phyloP scores from a whole-genome alignment of 192 early-diverging fungal genomes.

The Backusella tarrabulga region DNA sequence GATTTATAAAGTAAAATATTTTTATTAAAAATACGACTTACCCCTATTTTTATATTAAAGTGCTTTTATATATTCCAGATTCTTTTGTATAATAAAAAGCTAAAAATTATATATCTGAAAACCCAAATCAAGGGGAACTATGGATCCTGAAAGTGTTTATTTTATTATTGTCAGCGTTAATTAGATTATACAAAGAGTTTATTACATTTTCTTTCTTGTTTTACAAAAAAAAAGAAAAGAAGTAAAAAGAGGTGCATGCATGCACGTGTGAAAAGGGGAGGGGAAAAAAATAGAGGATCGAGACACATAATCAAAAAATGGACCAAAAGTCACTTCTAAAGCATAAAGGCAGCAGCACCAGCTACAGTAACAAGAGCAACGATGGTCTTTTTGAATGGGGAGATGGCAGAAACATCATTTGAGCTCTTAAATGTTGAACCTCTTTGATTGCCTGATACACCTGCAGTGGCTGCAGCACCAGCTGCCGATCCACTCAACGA shows the following conservation, averaged over 20 bases:
- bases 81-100: not conserved
- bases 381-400: conserved; percentile 13
- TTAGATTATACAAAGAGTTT: too few relatives aligned
- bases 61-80: not conserved
- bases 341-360: conserved; percentile 24
- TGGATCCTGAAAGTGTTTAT: too few relatives aligned
- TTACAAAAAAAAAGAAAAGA: too few relatives aligned
- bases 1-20: not conserved
- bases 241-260: not conserved
- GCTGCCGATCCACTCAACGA: not conserved
- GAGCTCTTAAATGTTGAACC: conserved; percentile 13
- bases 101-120: not conserved
- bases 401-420: conserved; percentile 5
- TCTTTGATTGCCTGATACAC: not conserved
- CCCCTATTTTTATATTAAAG: not conserved
- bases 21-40: conserved; percentile 2
- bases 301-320: not conserved
- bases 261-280: not conserved
- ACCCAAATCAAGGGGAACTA: not conserved
- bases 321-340: conserved; percentile 3
- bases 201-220: too few relatives aligned
- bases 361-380: conserved; percentile 21
- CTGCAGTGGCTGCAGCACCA: not conserved
- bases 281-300: not conserved
- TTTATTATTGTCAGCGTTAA: too few relatives aligned